A percentile compares a stretch with the other conserved stretches of the same genome.
phyloP scores from a whole-genome alignment of 306 rosid species.

The Hippophae gyantsensis region DNA sequence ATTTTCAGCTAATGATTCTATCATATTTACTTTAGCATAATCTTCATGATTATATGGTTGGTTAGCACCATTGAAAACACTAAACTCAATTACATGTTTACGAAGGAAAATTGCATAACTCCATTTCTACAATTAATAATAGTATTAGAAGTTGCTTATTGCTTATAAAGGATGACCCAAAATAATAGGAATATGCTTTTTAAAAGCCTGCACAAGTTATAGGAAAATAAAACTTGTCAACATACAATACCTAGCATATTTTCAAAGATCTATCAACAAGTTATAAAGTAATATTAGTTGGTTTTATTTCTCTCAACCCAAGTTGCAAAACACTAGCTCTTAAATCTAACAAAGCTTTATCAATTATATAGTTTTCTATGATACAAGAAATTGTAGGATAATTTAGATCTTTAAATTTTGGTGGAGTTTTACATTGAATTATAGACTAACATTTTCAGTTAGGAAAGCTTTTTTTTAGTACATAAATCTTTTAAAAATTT shows the following conservation, averaged over 20 bases:
- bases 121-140: background rate
- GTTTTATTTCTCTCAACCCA: background rate
- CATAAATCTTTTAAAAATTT: background rate
- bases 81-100: background rate
- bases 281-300: background rate
- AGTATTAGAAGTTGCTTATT: background rate
- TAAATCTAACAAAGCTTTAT: background rate
- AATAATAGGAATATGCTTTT: background rate
- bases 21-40: background rate
- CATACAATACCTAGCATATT: background rate
- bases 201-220: too few species aligned
- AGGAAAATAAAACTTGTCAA: background rate
- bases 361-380: background rate
- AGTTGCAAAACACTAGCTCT: constrained; percentile 1
- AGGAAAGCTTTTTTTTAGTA: background rate
- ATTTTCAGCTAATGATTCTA: background rate
- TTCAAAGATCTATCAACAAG: background rate
- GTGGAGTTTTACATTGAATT: background rate
- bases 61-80: background rate
- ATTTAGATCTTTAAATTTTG: background rate
- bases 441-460: background rate
- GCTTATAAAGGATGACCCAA: background rate
- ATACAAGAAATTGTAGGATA: background rate
- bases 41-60: background rate
- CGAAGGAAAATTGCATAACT: background rate